phyloP scores from a whole-genome alignment of 164 flowering plant species.

The Macadamia tetraphylla region DNA sequence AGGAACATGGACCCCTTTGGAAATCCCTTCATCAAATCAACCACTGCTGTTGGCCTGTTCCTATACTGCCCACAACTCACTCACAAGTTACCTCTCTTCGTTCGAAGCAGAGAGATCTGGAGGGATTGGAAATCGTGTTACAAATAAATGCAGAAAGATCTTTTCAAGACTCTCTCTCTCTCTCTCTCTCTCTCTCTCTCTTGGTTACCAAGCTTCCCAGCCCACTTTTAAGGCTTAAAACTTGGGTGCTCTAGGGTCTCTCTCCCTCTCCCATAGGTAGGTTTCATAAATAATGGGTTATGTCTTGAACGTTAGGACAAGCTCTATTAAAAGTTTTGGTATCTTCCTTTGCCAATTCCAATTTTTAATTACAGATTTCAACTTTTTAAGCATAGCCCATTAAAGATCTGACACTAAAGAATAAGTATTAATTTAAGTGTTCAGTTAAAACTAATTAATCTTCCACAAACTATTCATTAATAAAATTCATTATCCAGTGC shows the following conservation, averaged over 20 bases:
- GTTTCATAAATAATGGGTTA: conserved; percentile 18
- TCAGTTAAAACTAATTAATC: too few relatives aligned
- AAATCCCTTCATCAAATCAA: too few relatives aligned
- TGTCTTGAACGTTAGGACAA: conserved; percentile 14
- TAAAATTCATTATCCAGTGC: background rate
- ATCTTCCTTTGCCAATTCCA: too few relatives aligned
- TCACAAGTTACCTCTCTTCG: too few relatives aligned
- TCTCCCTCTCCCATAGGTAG: conserved; percentile 12
- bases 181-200: background rate
- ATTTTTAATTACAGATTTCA: background rate
- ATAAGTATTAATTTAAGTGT: too few relatives aligned
- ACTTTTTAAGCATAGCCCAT: background rate
- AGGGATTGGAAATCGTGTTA: conserved; percentile 1
- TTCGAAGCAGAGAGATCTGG: background rate
- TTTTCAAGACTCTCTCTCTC: background rate
- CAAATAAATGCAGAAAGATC: background rate
- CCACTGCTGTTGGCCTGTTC: too few relatives aligned
- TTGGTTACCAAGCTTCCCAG: background rate
- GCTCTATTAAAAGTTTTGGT: background rate
- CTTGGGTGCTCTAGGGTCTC: conserved; percentile 1
- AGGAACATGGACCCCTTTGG: background rate
- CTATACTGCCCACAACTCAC: too few relatives aligned
- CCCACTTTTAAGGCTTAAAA: conserved; percentile 6
- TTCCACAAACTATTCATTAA: background rate
- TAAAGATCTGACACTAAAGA: too few relatives aligned